Evolutionary conservation across 768 basidiomycete species (phyloP), one percentile per base, ranked within the genome.

Genomic region (Phylloporus arenicola): DNA sequence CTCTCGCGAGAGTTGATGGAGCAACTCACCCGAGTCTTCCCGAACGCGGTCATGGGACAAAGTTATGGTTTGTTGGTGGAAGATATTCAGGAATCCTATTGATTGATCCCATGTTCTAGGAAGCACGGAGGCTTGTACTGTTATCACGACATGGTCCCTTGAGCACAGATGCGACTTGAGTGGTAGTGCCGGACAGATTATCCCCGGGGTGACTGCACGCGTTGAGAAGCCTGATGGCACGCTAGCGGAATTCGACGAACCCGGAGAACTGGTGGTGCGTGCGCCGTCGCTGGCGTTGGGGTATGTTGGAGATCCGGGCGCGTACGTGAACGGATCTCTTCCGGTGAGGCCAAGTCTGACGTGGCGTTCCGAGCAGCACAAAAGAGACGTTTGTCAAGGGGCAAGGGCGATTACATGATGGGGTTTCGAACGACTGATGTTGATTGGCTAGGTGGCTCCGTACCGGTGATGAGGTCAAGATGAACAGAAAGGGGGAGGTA

Each of bases 401-500:
- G 62, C 54, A 51, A 50, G 45, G 4, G 16, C n/a, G 31, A n/a
- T n/a, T 8, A 7, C 27, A 1, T 19, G 1, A 19, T 11, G 47
- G 12, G 16, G 9, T 12, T 27, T 27, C 9, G 30, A 40, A 40
- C 34, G 24, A 42, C 38, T 45, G 39, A 61, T n/a, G 5, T 29
- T 41, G 4, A 31, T 27, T 10, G 3, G 27, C 11, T 50, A 80
- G 79, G 24, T 83, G 84, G 84, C 77, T 86, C 22, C 77, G 75
- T 30, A 87, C 83, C 0, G 85, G 84, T 1, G 85, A 87, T 58
- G 83, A 86, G 63, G 86, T 87, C 34, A 70, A 69, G 56, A 74
- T 88, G 59, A 78, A 86, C 53, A 76, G 70, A 54, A 72, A 79
- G 45, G 73, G 75, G 11, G 83, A 88, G 53, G 60, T 88, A 2